Base-by-base conservation (phyloP, 1,284 basidiomycete genomes). In the Trichosporon inkin region DNA sequence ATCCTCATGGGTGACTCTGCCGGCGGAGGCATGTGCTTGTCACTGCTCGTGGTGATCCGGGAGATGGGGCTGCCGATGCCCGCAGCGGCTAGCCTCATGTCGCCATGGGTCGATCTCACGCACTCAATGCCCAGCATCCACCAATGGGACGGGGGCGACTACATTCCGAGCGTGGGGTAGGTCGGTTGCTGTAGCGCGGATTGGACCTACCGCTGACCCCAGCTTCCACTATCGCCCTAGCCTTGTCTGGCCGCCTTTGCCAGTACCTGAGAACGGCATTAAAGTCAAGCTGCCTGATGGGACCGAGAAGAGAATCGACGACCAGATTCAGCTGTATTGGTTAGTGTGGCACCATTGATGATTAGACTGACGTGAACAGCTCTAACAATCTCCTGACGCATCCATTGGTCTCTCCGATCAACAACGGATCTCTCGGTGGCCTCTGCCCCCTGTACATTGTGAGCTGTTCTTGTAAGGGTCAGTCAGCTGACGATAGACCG, bases 61-160 rank as follows among this genome's bases (percentile, higher is more conserved):
- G 95, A 99, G 74, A 80, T 85, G 35, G 86, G 84, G 0, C 79
- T 95, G 32, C 93, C 92, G 1, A 74, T 85, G 66, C 94, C 94
- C 0, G 90, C 92, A 3, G 92, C 90, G 7, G 90, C 84, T 1
- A 82, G 91, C 35, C 80, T 93, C 36, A 85, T 94, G 66, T 91
- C 89, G 11, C 92, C 92, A 0, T 95, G 90, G 91, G 90, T 89
- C 75, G 94, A 97, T 76, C 78, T 97, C 53, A 93, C 91, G 0
- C 94, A 98, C 75, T 92, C 89, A 0, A 96, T 97, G 78, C 90
- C 90, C 0, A 93, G 90, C 64, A 85, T 95, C 44, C 69, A 69
- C 22, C 71, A 71, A 11, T 71, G 67, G 59, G 72, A 73, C 47
- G 69, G 66, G 3, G 73, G 70, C 0, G 77, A 78, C 56, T 77